Base-by-base conservation (phyloP, 805 yeast species). In the Suhomyces vadensis region DNA sequence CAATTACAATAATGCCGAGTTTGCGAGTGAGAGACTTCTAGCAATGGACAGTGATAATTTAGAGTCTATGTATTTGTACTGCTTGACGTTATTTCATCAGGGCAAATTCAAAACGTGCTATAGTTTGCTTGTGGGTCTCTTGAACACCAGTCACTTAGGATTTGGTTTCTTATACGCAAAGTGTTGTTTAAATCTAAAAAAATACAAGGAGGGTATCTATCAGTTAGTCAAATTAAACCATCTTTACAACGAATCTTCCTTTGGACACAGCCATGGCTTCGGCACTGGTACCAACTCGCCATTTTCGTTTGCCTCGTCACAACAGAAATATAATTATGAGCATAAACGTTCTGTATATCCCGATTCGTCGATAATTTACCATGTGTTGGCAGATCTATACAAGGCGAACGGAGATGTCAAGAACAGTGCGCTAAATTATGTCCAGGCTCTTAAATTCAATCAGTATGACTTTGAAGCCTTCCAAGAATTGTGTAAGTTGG, bases 391-490 rank as follows among this genome's bases (percentile, higher is more conserved):
- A 0, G 83, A 82, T 48, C 69, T 91, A 36, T 82, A 83, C 55
- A 63, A 66, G 14, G 72, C 74, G 6, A 64, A 73, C 6, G 87
- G 85, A 19, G 88, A 85, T 56, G 57, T 69, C 4, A 78, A 81
- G 51, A 81, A 83, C 45, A 82, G 94, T 44, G 75, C 85, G 0
- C 65, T 83, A 38, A 78, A 81, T 55, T 87, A 83, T 59, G 75
- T 87, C 0, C 79, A 77, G 51, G 87, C 92, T 1, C 71, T 89
- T 44, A 79, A 81, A 47, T 65, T 74, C 50, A 87, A 94, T 58
- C 96, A 95, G 13, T 87, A 73, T 57, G 74, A 89, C 31, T 89
- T 94, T 78, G 97, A 89, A 58, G 89, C 97, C 0, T 82, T 88
- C 50, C 88, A 83, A 51, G 83, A 83, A 35, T 67, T 94, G 38